Percentiles rank a stretch among this genome's conserved stretches.
These are phyloP conservation scores for Citropsis articulata DNA, from an alignment of 345 rosid species.

Conservation along the genomic window DNA sequence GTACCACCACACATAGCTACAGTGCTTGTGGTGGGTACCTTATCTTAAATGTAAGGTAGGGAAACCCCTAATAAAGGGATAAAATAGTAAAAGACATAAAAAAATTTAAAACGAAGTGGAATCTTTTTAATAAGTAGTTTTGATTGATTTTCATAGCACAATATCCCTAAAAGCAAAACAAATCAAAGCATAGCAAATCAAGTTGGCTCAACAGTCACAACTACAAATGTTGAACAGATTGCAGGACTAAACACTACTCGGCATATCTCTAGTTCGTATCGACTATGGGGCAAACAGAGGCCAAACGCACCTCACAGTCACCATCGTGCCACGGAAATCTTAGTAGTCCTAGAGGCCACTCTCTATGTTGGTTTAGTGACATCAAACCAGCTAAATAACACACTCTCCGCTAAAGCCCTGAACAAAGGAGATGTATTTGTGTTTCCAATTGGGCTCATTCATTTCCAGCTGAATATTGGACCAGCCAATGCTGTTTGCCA, in stretches of 20 bases:
- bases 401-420: conserved; percentile 1
- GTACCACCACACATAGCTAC: too few relatives aligned
- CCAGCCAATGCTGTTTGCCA: conserved; percentile 7
- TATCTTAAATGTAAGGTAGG: too few relatives aligned
- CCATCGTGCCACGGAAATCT: conserved; percentile 26
- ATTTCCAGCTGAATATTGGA: conserved; percentile 24
- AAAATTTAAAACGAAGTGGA: too few relatives aligned
- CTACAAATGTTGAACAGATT: not conserved
- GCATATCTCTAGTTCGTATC: conserved; percentile 20
- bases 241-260: conserved; percentile 29
- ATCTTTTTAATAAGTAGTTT: too few relatives aligned
- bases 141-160: conserved; percentile 7
- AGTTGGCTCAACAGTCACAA: conserved; percentile 18
- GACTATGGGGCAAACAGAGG: conserved; percentile 36
- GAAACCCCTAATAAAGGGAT: too few relatives aligned
- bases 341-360: conserved; percentile 22
- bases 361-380: conserved; percentile 27
- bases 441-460: conserved; percentile 25
- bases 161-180: conserved; percentile 14
- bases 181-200: conserved; percentile 2
- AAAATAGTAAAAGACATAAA: too few relatives aligned
- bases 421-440: conserved; percentile 23
- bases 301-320: conserved; percentile 34
- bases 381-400: conserved; percentile 15
- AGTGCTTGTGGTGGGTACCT: too few relatives aligned